These are phyloP conservation scores for Dictyostelium firmibasis DNA, from an alignment of 78 protist species.

Conservation along the genomic window DNA sequence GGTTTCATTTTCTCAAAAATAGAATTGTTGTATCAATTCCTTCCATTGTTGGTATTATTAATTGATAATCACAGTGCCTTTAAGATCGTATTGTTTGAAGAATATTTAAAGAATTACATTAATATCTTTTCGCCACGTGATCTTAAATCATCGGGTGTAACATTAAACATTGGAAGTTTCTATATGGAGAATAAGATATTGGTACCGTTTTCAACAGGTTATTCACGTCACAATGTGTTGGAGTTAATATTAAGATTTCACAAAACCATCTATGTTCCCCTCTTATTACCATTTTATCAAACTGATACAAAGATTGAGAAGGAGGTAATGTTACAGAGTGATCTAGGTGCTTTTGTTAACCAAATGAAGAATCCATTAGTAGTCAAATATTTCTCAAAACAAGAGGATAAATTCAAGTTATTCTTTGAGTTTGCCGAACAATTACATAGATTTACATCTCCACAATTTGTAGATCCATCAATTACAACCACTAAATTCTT, in stretches of 20 bases:
- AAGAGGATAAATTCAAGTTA: neutral
- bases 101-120: conserved; percentile 60
- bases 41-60: conserved; percentile 39
- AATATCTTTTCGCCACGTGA: conserved; percentile 67
- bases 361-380: conserved; percentile 14
- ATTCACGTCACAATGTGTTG: conserved; percentile 14
- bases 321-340: conserved; percentile 66
- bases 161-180: neutral
- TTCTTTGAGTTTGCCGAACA: conserved; percentile 32
- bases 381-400: neutral
- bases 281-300: conserved; percentile 66
- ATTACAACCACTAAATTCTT: conserved; percentile 39
- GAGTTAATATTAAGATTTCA: conserved; percentile 24
- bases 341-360: neutral
- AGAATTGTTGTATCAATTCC: neutral
- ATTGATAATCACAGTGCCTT: conserved; percentile 56
- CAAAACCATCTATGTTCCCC: conserved; percentile 29
- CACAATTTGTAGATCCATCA: conserved; percentile 65
- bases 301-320: conserved; percentile 34
- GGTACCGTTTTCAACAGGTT: conserved; percentile 64
- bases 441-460: conserved; percentile 45
- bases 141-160: neutral
- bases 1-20: conserved; percentile 1
- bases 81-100: conserved; percentile 39
- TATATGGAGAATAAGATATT: conserved; percentile 17